phyloP scores from a whole-genome alignment of 2,329 filamentous ascomycete species.

The Exophiala sp. region DNA sequence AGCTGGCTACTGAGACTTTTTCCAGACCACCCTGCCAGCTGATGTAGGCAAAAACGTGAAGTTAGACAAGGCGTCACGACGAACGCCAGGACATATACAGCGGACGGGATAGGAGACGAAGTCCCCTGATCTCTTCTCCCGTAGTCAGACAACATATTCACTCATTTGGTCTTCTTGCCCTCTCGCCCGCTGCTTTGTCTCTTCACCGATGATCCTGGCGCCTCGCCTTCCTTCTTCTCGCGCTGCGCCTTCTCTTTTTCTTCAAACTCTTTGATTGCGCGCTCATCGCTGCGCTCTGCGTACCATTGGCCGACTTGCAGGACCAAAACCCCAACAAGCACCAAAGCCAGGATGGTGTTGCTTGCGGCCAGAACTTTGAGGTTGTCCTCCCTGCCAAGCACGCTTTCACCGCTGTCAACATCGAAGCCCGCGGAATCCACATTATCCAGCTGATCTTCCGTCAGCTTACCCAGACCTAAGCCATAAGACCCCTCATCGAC shows the following conservation, averaged over 20 bases:
- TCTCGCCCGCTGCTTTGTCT: conserved; percentile 28
- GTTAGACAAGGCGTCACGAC: no score
- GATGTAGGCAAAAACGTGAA: no score
- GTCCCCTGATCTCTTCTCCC: not conserved
- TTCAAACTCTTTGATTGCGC: conserved; percentile 59
- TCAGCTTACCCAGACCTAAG: conserved; percentile 11
- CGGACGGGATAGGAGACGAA: not conserved
- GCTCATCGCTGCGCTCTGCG: conserved; percentile 84
- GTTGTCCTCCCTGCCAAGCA: conserved; percentile 78
- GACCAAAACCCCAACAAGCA: conserved; percentile 84
- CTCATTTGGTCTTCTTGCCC: conserved; percentile 34
- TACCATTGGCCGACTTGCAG: conserved; percentile 98
- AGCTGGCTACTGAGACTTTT: not conserved
- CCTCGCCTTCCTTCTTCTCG: conserved; percentile 18
- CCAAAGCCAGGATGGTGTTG: conserved; percentile 91
- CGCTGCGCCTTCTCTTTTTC: conserved; percentile 37
- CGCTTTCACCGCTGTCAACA: conserved; percentile 42
- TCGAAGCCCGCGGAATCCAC: conserved; percentile 23
- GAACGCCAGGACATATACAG: no score
- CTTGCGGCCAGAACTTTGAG: conserved; percentile 86
- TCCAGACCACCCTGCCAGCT: no score
- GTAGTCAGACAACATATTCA: not conserved
- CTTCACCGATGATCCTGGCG: conserved; percentile 18
- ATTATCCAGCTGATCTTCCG: conserved; percentile 36
- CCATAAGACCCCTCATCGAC: conserved; percentile 68